Evolutionary conservation across 805 yeast species (phyloP).

Genomic region (Candida saitoana): DNA sequence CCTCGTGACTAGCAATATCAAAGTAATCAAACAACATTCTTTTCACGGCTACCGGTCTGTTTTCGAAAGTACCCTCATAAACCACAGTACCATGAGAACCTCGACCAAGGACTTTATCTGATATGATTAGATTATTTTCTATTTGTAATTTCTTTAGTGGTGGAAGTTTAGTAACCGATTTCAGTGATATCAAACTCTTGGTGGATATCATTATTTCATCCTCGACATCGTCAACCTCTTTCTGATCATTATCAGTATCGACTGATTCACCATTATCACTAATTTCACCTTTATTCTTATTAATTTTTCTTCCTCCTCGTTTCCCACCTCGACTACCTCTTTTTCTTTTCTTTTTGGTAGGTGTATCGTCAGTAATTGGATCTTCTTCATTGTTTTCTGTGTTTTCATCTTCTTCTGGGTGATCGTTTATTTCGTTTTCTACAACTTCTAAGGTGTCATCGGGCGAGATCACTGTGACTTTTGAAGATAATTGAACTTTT

Average conservation of each 20-base stretch:
- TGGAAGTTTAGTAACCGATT: conserved; percentile 12
- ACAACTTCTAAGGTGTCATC: conserved; percentile 11
- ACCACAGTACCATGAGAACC: conserved; percentile 98
- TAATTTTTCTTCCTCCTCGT: conserved; percentile 45
- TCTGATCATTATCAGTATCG: conserved; percentile 9
- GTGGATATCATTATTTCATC: conserved; percentile 20
- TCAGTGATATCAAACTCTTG: conserved; percentile 25
- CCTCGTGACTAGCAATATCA: conserved; percentile 92
- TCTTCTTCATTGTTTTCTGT: conserved; percentile 10
- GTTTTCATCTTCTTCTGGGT: conserved; percentile 11
- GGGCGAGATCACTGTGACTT: conserved; percentile 21
- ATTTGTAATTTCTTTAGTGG: conserved; percentile 34
- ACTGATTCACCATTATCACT: conserved; percentile 11
- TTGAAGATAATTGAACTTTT: conserved; percentile 1
- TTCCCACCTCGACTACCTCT: conserved; percentile 86
- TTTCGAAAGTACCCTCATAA: conserved; percentile 83
- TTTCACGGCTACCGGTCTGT: conserved; percentile 93
- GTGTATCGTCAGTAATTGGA: conserved; percentile 11
- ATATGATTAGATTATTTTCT: conserved; percentile 53
- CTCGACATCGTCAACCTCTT: conserved; percentile 1
- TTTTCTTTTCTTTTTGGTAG: conserved; percentile 57
- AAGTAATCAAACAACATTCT: conserved; percentile 90
- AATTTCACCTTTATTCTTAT: conserved; percentile 9
- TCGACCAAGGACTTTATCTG: conserved; percentile 80
- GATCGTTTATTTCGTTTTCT: conserved; percentile 7